Conservation (phyloP, 257 asterid genomes). For the Nicotiana paniculata region DNA sequence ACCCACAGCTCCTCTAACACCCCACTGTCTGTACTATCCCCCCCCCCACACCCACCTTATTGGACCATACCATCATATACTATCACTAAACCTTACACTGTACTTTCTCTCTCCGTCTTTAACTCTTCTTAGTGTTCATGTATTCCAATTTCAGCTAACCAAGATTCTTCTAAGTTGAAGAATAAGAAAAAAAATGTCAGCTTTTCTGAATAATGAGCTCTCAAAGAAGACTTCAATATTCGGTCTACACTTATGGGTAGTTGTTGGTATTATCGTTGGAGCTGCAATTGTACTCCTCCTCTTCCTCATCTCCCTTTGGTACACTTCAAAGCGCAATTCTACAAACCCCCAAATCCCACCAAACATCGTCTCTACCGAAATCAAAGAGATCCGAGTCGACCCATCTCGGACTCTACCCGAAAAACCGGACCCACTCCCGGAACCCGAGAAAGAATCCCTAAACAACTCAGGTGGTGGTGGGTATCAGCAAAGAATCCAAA, state of each 20-base stretch:
- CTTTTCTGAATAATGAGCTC: slow-evolving; percentile 15
- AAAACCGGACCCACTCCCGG: slow-evolving; percentile 8
- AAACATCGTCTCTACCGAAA: background rate
- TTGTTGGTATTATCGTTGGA: slow-evolving; percentile 15
- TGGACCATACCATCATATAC: background rate
- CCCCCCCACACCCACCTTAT: background rate
- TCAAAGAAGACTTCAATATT: slow-evolving; percentile 14
- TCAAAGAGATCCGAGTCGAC: slow-evolving; percentile 18
- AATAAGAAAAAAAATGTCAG: background rate
- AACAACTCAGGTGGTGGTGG: slow-evolving; percentile 8
- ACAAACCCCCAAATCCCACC: background rate
- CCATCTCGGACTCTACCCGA: background rate
- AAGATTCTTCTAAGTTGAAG: background rate
- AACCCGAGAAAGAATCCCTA: slow-evolving; percentile 6
- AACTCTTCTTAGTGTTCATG: background rate
- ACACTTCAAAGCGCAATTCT: slow-evolving; percentile 9
- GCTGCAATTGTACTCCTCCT: slow-evolving; percentile 13
- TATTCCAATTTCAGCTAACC: background rate
- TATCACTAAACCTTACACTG: background rate
- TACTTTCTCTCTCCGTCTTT: background rate
- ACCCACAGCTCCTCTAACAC: background rate
- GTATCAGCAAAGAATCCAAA: background rate
- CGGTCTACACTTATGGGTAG: slow-evolving; percentile 23
- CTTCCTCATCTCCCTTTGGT: slow-evolving; percentile 17
- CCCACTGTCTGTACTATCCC: background rate